Percentiles rank a stretch among this genome's conserved stretches.
Conservation (phyloP, 2,329 filamentous ascomycete species). For the Fusarium sacchari region DNA sequence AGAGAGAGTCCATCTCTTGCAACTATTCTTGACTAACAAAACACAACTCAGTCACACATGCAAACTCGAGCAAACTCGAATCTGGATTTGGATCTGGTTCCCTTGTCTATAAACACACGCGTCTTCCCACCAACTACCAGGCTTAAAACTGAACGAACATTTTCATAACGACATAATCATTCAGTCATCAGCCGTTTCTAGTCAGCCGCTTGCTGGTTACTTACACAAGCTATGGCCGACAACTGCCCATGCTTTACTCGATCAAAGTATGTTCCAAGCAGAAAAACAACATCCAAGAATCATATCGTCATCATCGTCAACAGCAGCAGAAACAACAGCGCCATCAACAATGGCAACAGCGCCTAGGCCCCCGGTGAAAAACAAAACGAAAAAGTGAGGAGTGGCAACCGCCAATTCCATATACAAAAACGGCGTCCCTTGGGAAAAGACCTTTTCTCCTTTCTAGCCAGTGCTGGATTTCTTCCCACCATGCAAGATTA, state of each 20-base stretch:
- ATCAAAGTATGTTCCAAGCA: conserved; percentile 42
- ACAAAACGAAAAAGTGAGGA: conserved; percentile 19
- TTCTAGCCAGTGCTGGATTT: conserved; percentile 44
- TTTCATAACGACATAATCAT: conserved; percentile 46
- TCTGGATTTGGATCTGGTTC: conserved; percentile 14
- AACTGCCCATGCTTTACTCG: conserved; percentile 39
- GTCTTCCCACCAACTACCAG: conserved; percentile 16
- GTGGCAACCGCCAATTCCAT: conserved; percentile 37
- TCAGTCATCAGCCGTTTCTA: conserved; percentile 46
- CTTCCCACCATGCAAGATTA: conserved; percentile 32
- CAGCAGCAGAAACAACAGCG: conserved; percentile 23
- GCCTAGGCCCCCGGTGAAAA: conserved; percentile 20
- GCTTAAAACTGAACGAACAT: conserved; percentile 26
- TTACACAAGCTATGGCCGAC: conserved; percentile 40
- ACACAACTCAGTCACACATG: not conserved
- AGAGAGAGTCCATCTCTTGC: not conserved
- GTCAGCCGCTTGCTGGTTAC: conserved; percentile 41
- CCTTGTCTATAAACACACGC: conserved; percentile 24
- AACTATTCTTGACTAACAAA: not conserved
- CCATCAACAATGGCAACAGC: conserved; percentile 20
- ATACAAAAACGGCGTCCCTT: conserved; percentile 17
- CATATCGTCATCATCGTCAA: conserved; percentile 32
- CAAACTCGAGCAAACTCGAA: not conserved
- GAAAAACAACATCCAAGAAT: conserved; percentile 36
- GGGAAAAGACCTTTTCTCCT: conserved; percentile 34